Base-by-base conservation (phyloP, 2,329 filamentous ascomycete genomes). In the Emergomyces pasteurianus region DNA sequence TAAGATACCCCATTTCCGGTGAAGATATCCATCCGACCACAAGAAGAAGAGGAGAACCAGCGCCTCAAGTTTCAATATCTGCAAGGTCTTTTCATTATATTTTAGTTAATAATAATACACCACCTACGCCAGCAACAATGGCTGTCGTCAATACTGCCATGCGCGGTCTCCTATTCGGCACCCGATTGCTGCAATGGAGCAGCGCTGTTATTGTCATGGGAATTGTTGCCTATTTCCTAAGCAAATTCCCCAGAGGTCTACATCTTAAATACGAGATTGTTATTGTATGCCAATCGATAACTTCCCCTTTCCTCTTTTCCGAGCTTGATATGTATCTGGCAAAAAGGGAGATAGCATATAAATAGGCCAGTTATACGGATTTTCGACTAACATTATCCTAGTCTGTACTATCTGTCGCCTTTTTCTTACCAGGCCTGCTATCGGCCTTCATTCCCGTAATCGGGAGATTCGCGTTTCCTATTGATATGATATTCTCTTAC, bases 401-500 rank as follows among this genome's bases (percentile, higher is more conserved):
- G 71, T 61, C 75, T 10, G 66, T 67, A 34, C 58, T 74, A 23
- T 75, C 73, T 0, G 68, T 78, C 34, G 71, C 71, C 58, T 77
- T 78, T 67, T 74, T 78, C 69, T 63, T 76, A 6, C 75, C 75
- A 3, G 74, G 70, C 23, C 73, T 79, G 62, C 61, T 74, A 57
- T 78, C 70, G 28, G 76, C 72, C 0, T 76, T 78, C 68, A 61
- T 75, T 61, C 70, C 70, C 10, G 67, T 60, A 2, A 63, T 71
- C 26, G 70, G 70, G 68, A 73, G 70, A 61, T 69, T 74, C 55
- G 71, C 75, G 2, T 70, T 76, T 26, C 63, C 64, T 0, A 73
- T 78, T 56, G 77, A 79, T 65, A 66, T 78, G 10, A 63, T 78
- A 63, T 78, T 79, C 69, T 77, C 75, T 7, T 78, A 79, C 61